Evolutionary conservation across 441 rosid genomes (phyloP), one percentile per base, ranked within the genome.

Genomic region (Arabidopsis hybrid): DNA sequence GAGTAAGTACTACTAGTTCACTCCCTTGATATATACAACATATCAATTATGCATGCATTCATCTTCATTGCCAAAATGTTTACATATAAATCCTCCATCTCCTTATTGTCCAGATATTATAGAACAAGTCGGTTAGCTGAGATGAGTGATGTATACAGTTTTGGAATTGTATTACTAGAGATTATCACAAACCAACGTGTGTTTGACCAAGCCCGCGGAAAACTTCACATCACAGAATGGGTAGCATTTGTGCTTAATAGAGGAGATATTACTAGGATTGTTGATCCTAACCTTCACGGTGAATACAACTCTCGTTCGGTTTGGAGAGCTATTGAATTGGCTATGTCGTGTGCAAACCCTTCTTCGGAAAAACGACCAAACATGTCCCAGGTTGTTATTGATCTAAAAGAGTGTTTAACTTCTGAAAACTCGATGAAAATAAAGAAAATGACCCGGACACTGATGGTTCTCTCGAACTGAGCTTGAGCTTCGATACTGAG

Each of bases 261-360:
- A 31, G 89, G 87, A 1, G 89, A 87, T 63, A 77, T 86, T 8
- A 47, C 71, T 8, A 73, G 58, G 61, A 74, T 77, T 3, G 79
- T 83, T 18, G 94, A 86, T 80, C 82, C 85, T 35, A 83, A 78
- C 11, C 50, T 87, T 39, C 12, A 67, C 1, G 92, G 84, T 2
- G 79, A 80, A 6, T 77, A 79, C 18, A 75, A 82, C 34, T 73
- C 74, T 6, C 80, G 80, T 34, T 81, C 87, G 0, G 79, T 55
- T 0, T 83, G 90, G 89, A 87, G 82, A 75, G 84, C 78, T 2
- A 51, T 84, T 66, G 89, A 87, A 21, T 65, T 85, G 29, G 90
- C 89, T 21, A 65, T 83, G 83, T 62, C 78, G 10, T 83, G 90
- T 38, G 75, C 85, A n/a, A 69, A 78, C 26, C 34, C 79, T 9